Evolutionary conservation across 148 eudicot genomes (phyloP).

Genomic region (Camellia granthamiana): DNA sequence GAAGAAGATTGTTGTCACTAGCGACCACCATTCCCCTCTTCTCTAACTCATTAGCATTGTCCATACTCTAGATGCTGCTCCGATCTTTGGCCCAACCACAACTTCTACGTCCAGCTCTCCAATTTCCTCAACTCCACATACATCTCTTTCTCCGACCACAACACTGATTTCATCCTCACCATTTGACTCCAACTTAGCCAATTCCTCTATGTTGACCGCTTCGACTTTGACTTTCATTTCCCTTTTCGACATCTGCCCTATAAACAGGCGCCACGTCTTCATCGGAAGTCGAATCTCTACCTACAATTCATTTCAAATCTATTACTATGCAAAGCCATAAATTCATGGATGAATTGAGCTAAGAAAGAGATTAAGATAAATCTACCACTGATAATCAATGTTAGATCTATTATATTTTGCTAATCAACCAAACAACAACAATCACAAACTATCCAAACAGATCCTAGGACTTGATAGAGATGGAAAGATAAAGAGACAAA

Average conservation of each 20-base stretch:
- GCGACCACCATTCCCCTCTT: conserved; percentile 83
- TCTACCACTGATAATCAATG: no score
- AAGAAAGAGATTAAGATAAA: no score
- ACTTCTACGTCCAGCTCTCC: conserved; percentile 72
- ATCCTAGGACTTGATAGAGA: no score
- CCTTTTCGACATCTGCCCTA: conserved; percentile 60
- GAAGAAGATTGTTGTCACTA: conserved; percentile 37
- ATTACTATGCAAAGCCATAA: no score
- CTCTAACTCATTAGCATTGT: conserved; percentile 85
- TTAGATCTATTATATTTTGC: no score
- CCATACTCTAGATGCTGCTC: conserved; percentile 41
- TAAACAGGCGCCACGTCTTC: conserved; percentile 61
- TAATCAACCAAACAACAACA: no score
- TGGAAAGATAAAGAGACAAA: no score
- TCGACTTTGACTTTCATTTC: conserved; percentile 45
- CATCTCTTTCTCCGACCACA: conserved; percentile 58
- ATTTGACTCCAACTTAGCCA: conserved; percentile 83
- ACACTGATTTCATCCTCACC: conserved; percentile 65
- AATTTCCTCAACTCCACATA: conserved; percentile 85
- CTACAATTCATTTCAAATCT: neutral
- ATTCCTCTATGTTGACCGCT: conserved; percentile 68
- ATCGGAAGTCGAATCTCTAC: conserved; percentile 46
- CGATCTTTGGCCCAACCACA: conserved; percentile 62
- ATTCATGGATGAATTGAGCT: no score
- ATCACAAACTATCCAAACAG: no score